Conservation (phyloP, 331 rosid genomes). For the Prunus yedoensis region DNA sequence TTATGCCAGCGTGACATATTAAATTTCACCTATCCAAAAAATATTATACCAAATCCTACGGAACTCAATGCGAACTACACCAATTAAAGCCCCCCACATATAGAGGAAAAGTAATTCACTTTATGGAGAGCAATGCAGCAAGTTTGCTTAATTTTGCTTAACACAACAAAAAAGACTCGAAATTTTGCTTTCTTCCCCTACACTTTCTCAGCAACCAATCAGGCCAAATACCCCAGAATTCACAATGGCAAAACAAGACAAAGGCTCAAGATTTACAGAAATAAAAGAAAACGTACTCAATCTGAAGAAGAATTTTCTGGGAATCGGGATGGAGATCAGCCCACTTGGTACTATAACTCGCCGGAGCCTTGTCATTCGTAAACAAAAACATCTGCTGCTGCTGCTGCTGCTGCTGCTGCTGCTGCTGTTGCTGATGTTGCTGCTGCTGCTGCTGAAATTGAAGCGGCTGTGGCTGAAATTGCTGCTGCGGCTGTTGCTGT, state of each 20-base stretch:
- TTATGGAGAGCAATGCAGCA: not conserved
- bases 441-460: conserved; percentile 45
- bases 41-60: not conserved
- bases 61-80: not conserved
- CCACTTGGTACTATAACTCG: conserved; percentile 87
- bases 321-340: conserved; percentile 92
- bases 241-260: not conserved
- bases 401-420: conserved; percentile 30
- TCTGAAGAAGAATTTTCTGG: conserved; percentile 81
- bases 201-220: conserved; percentile 6
- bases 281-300: conserved; percentile 53
- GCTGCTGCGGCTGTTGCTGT: conserved; percentile 45
- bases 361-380: conserved; percentile 74
- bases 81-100: not conserved
- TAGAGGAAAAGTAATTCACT: not conserved
- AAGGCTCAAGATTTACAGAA: not conserved
- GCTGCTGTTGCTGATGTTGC: conserved; percentile 9
- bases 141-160: not conserved
- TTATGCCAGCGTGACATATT: too few species aligned
- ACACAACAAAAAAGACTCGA: conserved; percentile 2
- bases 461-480: conserved; percentile 26
- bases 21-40: not conserved
- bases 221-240: not conserved
- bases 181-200: not conserved
- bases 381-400: conserved; percentile 61